These are phyloP conservation scores for Lobosporangium transversale DNA, from an alignment of 192 early-diverging fungal species.

Conservation along the genomic window DNA sequence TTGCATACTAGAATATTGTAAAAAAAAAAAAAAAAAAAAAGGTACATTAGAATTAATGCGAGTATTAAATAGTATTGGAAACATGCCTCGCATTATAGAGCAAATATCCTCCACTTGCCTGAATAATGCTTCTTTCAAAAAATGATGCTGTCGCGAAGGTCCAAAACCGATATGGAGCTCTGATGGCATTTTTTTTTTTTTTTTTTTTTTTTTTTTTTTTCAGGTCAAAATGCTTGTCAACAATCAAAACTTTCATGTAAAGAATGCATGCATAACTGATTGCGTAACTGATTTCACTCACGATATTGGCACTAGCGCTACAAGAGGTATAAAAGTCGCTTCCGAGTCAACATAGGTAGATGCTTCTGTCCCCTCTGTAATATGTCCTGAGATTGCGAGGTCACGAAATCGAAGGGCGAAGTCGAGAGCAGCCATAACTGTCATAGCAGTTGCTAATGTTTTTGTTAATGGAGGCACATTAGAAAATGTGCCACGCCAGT, in stretches of 20 bases:
- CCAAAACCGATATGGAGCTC: constrained; percentile 40
- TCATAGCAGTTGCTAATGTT: constrained; percentile 45
- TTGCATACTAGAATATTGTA: constrained; percentile 26
- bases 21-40: too few species aligned
- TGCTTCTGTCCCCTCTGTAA: background rate
- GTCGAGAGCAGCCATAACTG: constrained; percentile 38
- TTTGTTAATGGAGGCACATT: constrained; percentile 62
- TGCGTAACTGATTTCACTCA: too few species aligned
- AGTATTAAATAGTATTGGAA: too few species aligned
- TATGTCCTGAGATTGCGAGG: constrained; percentile 3
- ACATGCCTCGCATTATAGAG: too few species aligned
- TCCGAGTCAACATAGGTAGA: constrained; percentile 9
- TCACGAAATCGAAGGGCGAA: constrained; percentile 25
- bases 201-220: too few species aligned
- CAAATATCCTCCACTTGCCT: constrained; percentile 7
- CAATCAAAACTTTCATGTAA: too few species aligned
- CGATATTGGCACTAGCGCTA: constrained; percentile 36
- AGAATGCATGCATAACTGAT: too few species aligned
- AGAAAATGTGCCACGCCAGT: constrained; percentile 36
- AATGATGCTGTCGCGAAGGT: constrained; percentile 50
- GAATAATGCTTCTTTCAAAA: constrained; percentile 34
- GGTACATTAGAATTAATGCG: too few species aligned
- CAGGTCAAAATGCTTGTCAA: too few species aligned
- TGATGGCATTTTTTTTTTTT: too few species aligned
- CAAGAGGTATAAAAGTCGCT: constrained; percentile 3